Evolutionary conservation across 1,139 yeast species (phyloP), one percentile per base, ranked within the genome.

Genomic region (Suhomyces bokatorum): DNA sequence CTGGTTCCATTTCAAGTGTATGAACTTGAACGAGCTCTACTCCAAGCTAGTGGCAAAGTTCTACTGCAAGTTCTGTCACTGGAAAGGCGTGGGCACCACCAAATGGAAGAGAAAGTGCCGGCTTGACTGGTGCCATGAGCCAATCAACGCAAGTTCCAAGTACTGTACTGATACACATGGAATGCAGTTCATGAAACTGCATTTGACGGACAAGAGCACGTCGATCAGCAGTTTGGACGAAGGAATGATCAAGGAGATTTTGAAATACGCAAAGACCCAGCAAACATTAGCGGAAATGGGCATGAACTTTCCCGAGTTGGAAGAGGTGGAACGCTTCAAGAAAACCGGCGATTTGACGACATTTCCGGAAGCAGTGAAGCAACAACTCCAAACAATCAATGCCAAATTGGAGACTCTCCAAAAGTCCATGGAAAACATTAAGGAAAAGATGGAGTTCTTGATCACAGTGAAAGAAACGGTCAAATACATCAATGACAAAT

Each of bases 1-100:
- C 52, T 91, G 98, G 98, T 91, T 77, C 59, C 97, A 91, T 64
- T 88, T 91, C 62, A 72, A 70, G 39, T 91, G 97, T 58, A 80
- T 90, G 75, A 76, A 76, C 48, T 61, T 90, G 38, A 72, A 81
- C 40, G 66, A 64, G n/a, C 64, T 69, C 35, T 78, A 77, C 57
- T 77, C 80, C 44, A 71, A 75, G 37, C 68, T 90, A 44, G 82
- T 90, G 8, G 75, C 79, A 39, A 78, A 77, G 47, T 91, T 78
- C 59, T 85, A 71, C 57, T 91, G 98, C 58, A 86, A 87, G 13
- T 80, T 81, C 48, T 91, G 98, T 61, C 77, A 75, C 40, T 75
- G 79, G 62, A 63, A 75, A 46, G 75, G 69, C 24, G 52, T 43
- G 30, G 79, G 71, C 36, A 56, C 46, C 45, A 77, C 88, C 0